These are phyloP conservation scores for Naganishia randhawae DNA, from an alignment of 768 basidiomycete genomes.

Conservation along the genomic window DNA sequence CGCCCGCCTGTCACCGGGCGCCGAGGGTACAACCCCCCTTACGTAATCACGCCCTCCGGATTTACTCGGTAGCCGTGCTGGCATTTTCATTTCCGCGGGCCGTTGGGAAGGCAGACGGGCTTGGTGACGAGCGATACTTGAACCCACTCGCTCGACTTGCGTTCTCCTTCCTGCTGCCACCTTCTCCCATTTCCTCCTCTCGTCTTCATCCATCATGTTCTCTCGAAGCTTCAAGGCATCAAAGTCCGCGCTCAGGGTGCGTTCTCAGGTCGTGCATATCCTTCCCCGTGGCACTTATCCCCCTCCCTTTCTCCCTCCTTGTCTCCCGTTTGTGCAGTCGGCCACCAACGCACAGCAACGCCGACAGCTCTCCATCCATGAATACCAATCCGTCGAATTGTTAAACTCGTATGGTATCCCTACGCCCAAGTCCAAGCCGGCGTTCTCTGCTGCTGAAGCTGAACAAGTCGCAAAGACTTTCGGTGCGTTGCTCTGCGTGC, in stretches of 20 bases:
- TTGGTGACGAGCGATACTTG: neutral
- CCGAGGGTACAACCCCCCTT: neutral
- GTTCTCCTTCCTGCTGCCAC: neutral
- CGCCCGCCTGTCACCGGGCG: neutral
- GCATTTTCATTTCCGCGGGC: neutral
- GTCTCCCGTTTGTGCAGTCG: conserved; percentile 16
- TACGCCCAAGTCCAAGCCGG: conserved; percentile 84
- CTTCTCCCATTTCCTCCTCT: neutral
- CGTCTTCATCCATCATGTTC: conserved; percentile 26
- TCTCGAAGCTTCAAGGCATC: conserved; percentile 21
- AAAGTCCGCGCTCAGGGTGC: conserved; percentile 23
- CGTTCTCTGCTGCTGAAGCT: conserved; percentile 84
- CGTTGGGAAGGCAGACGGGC: neutral
- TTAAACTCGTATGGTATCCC: conserved; percentile 96
- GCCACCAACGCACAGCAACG: conserved; percentile 57
- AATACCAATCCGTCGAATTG: conserved; percentile 92
- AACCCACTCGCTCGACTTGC: neutral
- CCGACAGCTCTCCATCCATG: conserved; percentile 92
- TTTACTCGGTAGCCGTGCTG: conserved; percentile 8
- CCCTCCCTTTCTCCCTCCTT: neutral
- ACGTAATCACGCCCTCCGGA: conserved; percentile 1
- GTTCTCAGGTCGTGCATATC: neutral
- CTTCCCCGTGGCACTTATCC: neutral
- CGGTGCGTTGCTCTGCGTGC: no score
- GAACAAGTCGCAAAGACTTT: conserved; percentile 83